phyloP scores from a whole-genome alignment of 768 basidiomycete genomes.

The Pulveroboletus sp. region DNA sequence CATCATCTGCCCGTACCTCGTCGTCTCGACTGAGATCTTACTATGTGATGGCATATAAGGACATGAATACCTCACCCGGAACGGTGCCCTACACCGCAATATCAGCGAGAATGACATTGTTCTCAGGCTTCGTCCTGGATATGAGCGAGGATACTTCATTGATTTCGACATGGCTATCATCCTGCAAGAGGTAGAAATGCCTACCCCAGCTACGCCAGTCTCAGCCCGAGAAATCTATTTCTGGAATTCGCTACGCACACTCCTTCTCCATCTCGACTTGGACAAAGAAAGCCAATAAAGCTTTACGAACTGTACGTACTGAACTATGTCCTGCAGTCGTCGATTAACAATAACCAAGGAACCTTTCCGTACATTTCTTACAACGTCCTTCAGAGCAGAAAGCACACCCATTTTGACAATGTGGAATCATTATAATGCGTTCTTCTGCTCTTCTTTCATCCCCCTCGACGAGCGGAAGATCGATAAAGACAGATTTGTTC shows the following conservation, averaged over 20 bases:
- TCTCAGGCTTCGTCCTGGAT: conserved; percentile 14
- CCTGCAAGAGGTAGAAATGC: too few relatives aligned
- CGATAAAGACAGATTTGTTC: background rate
- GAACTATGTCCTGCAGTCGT: too few relatives aligned
- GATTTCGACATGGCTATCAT: too few relatives aligned
- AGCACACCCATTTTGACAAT: too few relatives aligned
- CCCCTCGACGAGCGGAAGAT: background rate
- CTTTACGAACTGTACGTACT: background rate
- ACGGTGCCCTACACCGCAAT: conserved; percentile 26
- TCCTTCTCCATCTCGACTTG: too few relatives aligned
- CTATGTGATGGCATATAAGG: conserved; percentile 1
- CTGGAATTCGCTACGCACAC: too few relatives aligned
- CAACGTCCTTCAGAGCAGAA: conserved; percentile 2
- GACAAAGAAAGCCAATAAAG: too few relatives aligned
- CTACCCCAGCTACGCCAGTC: too few relatives aligned
- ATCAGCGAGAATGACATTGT: conserved; percentile 35
- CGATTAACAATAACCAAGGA: background rate
- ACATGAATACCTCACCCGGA: conserved; percentile 10
- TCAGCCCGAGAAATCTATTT: too few relatives aligned
- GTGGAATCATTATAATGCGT: too few relatives aligned
- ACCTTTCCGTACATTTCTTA: conserved; percentile 12
- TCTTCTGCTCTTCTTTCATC: conserved; percentile 12
- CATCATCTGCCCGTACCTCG: background rate
- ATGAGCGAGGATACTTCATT: conserved; percentile 24
- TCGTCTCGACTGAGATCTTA: background rate